Percentiles rank a stretch among this genome's conserved stretches.
phyloP scores from a whole-genome alignment of 2,329 filamentous ascomycete genomes.

The Verticillium albo-atrum region DNA sequence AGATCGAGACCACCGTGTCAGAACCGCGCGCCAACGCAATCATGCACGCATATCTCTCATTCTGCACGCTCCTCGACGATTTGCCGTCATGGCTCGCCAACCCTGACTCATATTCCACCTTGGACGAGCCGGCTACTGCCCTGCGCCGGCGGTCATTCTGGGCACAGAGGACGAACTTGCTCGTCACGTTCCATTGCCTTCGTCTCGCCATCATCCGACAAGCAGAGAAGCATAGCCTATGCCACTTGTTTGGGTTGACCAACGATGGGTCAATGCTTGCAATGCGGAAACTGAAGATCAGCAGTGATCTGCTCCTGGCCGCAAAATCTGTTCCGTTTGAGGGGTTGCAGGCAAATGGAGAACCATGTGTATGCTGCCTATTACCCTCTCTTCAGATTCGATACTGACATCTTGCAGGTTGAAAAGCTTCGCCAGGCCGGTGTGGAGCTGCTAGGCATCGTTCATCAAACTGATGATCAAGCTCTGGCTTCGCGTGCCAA shows the following conservation, averaged over 20 bases:
- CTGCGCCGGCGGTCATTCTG: conserved; percentile 13
- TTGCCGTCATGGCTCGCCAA: neutral
- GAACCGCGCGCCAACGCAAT: neutral
- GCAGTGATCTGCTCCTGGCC: conserved; percentile 34
- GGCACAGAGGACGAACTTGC: conserved; percentile 34
- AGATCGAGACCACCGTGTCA: neutral
- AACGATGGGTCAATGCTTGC: neutral
- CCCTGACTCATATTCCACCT: neutral
- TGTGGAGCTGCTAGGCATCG: conserved; percentile 29
- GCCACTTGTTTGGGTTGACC: neutral
- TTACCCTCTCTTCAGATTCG: neutral
- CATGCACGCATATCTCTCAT: neutral
- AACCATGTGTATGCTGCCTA: conserved; percentile 26
- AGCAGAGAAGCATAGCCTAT: neutral
- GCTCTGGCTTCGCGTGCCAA: conserved; percentile 30
- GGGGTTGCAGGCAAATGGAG: conserved; percentile 33
- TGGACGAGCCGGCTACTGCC: neutral
- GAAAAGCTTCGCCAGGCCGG: conserved; percentile 34
- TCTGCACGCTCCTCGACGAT: neutral
- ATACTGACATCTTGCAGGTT: conserved; percentile 17
- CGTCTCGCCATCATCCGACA: conserved; percentile 28
- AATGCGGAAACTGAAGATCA: conserved; percentile 33
- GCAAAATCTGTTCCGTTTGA: conserved; percentile 36
- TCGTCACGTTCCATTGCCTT: conserved; percentile 33
- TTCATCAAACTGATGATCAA: conserved; percentile 30